Evolutionary conservation across 192 early-diverging fungal genomes (phyloP), one percentile per base, ranked within the genome.

Genomic region (Backusella psychrophila): DNA sequence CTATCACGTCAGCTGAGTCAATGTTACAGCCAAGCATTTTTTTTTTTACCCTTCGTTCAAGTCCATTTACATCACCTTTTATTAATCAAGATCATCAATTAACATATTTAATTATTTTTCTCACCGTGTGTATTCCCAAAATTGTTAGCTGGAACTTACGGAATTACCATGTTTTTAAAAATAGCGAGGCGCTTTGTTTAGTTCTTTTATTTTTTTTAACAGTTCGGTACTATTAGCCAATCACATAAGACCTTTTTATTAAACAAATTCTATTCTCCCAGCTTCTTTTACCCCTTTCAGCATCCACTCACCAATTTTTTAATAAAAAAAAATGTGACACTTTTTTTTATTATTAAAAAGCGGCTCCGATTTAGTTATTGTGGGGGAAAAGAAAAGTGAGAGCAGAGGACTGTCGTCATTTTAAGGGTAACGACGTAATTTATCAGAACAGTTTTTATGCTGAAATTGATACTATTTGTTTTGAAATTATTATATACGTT

Each of bases 121-220:
- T 59, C 56, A 26, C 21, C 42, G 15, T 44, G 42, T 44, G 42
- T 17, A 39, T 56, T 56, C 11, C 19, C 52, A 21, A n/a, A n/a
- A 21, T 6, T 7, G n/a, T 53, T 9, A 56, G 21, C 52, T 56
- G 52, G 52, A 56, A 56, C 19, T 56, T 4, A 59, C 56, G 56
- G 56, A 26, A 59, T 59, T 59, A 59, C 56, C 4, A 26, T 59
- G 21, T 59, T 59, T 59, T 59, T 59, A 59, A 59, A 59, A 59
- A 59, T 59, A 59, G 56, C 21, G 56, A 59, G 56, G 56, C 23
- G 56, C 56, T 59, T 59, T 59, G 56, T 59, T 59, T 59, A 59
- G 56, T 38, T 38, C 36, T 38, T 59, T 29, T 29, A 1, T 21
- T 53, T 21, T 53, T 53, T 53, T 6, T 21, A 1, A 29, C 23